Evolutionary conservation across 495 filamentous ascomycete species (phyloP).

Genomic region (Aspergillus coremiiformis): DNA sequence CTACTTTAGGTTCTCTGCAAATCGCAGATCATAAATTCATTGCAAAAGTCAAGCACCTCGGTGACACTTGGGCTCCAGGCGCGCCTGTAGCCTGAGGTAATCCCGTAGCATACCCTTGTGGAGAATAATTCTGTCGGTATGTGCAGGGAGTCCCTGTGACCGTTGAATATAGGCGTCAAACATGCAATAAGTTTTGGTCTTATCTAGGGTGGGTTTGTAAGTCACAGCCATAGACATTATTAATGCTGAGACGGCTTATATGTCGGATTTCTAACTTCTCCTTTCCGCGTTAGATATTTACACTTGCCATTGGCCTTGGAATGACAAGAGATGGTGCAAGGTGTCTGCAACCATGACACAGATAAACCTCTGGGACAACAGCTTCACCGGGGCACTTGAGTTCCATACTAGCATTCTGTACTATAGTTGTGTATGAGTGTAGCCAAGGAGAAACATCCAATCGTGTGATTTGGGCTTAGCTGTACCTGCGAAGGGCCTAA

Average conservation of each 20-base stretch:
- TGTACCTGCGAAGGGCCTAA: neutral
- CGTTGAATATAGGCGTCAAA: neutral
- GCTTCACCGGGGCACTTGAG: neutral
- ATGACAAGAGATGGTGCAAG: neutral
- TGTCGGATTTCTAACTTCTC: neutral
- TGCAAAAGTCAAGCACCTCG: conserved; percentile 76
- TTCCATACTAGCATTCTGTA: no score
- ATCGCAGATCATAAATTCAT: conserved; percentile 79
- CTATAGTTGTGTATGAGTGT: neutral
- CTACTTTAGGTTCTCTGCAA: conserved; percentile 38
- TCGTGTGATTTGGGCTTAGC: conserved; percentile 6
- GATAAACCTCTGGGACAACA: neutral
- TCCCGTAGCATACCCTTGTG: conserved; percentile 7
- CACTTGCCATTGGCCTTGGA: neutral
- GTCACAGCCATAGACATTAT: neutral
- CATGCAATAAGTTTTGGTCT: neutral
- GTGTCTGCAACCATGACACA: neutral
- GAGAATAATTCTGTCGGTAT: neutral
- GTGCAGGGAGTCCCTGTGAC: neutral
- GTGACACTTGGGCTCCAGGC: conserved; percentile 55
- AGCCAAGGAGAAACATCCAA: neutral
- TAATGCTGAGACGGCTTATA: neutral
- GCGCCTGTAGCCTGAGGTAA: conserved; percentile 11
- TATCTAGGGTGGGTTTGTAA: neutral
- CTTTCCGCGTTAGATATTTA: neutral